These are phyloP conservation scores for Aspergillus jensenii DNA, from an alignment of 2,329 filamentous ascomycete species.

Conservation along the genomic window DNA sequence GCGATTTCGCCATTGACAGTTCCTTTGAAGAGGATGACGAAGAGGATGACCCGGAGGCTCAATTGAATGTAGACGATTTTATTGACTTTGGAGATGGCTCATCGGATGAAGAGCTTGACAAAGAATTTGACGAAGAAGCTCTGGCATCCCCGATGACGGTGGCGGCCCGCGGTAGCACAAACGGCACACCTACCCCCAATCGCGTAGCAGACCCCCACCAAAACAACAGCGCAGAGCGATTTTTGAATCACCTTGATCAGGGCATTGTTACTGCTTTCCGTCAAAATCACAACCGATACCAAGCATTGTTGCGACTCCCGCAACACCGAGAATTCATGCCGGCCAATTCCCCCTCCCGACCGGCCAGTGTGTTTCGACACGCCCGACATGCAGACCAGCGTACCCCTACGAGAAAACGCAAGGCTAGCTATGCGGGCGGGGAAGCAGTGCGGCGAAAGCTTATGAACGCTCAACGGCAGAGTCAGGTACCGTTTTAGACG, in stretches of 20 bases:
- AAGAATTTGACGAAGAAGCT: slow-evolving; percentile 47
- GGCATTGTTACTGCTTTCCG: slow-evolving; percentile 78
- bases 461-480: slow-evolving; percentile 43
- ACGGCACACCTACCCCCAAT: slow-evolving; percentile 37
- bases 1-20: slow-evolving; percentile 56
- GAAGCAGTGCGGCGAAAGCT: slow-evolving; percentile 46
- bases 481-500: slow-evolving; percentile 37
- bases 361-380: slow-evolving; percentile 45
- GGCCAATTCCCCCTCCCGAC: slow-evolving; percentile 43
- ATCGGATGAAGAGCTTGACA: slow-evolving; percentile 62
- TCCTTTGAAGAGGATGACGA: slow-evolving; percentile 62
- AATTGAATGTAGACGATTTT: slow-evolving; percentile 69
- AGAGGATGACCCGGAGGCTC: slow-evolving; percentile 63
- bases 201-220: slow-evolving; percentile 31
- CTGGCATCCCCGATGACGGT: slow-evolving; percentile 48
- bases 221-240: slow-evolving; percentile 46
- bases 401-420: slow-evolving; percentile 43
- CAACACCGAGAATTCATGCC: slow-evolving; percentile 47
- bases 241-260: slow-evolving; percentile 67
- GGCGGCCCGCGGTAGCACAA: slow-evolving; percentile 36
- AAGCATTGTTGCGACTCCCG: slow-evolving; percentile 50
- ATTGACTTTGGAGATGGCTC: slow-evolving; percentile 64
- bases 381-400: slow-evolving; percentile 40
- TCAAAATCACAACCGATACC: slow-evolving; percentile 53
- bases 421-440: slow-evolving; percentile 38